Conservation (phyloP, 2,329 filamentous ascomycete species). For the Stromatinia cepivora region DNA sequence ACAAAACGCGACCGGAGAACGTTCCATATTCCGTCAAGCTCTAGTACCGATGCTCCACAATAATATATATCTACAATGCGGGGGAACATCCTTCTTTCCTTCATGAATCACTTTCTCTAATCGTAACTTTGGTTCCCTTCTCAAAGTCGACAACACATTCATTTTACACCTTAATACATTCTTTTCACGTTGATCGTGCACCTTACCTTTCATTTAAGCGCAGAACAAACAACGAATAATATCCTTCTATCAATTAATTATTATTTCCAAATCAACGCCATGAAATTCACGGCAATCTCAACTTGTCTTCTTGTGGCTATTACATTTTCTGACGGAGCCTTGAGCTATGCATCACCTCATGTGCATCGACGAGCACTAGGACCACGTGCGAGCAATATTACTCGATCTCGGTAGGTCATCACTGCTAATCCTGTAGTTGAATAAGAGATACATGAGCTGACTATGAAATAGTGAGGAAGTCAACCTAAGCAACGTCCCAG, state of each 20-base stretch:
- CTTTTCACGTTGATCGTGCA: constrained; percentile 20
- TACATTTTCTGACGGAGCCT: constrained; percentile 1
- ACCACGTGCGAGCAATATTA: neutral
- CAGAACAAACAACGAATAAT: too few relatives aligned
- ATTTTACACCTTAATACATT: neutral
- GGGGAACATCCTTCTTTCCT: neutral
- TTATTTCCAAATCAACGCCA: neutral
- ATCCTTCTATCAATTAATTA: neutral
- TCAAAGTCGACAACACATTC: neutral
- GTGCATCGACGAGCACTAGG: neutral
- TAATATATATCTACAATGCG: neutral
- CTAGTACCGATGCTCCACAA: neutral
- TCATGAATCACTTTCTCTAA: neutral
- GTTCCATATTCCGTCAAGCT: neutral
- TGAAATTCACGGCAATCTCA: constrained; percentile 5
- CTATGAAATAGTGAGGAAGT: neutral
- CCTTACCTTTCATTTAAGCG: neutral
- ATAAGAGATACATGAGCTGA: neutral
- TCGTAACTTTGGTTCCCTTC: neutral
- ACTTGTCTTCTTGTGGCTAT: neutral
- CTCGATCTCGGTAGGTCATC: neutral
- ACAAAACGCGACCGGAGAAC: neutral
- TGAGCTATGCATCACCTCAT: neutral
- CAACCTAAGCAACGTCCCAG: neutral
- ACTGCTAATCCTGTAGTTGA: too few relatives aligned